These are phyloP conservation scores for Pythium vanterpoolii DNA, from an alignment of 352 stramenopile species.

Conservation along the genomic window DNA sequence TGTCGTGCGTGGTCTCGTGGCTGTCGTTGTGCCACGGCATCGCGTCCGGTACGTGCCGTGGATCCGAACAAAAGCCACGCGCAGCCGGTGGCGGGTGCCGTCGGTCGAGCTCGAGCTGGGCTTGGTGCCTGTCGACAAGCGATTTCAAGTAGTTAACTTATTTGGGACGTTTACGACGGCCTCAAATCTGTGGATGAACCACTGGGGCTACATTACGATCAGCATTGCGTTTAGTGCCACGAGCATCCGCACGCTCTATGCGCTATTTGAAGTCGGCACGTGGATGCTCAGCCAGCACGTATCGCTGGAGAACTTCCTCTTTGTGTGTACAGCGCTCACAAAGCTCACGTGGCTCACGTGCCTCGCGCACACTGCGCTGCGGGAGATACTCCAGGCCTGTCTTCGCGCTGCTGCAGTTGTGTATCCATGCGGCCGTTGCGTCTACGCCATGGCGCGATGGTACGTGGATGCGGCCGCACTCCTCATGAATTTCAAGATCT, in stretches of 20 bases:
- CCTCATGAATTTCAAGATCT: constrained; percentile 34
- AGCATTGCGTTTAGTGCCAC: constrained; percentile 8
- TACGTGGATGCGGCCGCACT: constrained; percentile 25
- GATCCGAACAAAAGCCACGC: no score
- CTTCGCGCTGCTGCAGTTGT: not conserved
- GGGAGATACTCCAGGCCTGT: not conserved
- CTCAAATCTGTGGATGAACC: constrained; percentile 22
- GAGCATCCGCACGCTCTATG: constrained; percentile 7
- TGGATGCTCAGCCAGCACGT: constrained; percentile 21
- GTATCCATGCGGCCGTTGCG: not conserved
- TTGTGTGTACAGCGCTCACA: constrained; percentile 15
- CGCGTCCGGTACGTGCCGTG: no score
- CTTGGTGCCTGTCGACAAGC: not conserved
- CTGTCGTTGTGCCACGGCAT: no score
- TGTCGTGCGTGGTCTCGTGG: no score
- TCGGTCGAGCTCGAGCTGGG: not conserved
- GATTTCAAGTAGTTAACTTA: not conserved
- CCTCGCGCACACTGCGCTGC: constrained; percentile 13
- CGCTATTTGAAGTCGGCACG: constrained; percentile 13
- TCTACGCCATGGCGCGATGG: constrained; percentile 4
- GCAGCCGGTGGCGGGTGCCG: no score
- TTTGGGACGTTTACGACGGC: not conserved
- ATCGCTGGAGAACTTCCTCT: constrained; percentile 20
- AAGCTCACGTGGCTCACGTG: constrained; percentile 21
- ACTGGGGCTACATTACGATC: constrained; percentile 24